These are phyloP conservation scores for Diaporthe sp. DNA, from an alignment of 2,329 filamentous ascomycete genomes.

Conservation along the genomic window DNA sequence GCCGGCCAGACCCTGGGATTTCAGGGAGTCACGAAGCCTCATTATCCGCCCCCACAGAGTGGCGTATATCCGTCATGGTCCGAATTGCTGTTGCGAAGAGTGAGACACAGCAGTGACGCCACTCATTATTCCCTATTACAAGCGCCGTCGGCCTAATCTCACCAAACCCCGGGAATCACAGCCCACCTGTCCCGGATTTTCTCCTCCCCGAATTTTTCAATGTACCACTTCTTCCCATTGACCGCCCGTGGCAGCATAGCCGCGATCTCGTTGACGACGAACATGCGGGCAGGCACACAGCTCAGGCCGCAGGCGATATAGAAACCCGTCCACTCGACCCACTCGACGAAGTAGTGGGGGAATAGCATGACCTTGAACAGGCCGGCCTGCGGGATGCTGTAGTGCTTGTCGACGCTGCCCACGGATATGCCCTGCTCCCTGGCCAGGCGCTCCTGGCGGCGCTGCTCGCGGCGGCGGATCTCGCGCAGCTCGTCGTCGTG, in stretches of 20 bases:
- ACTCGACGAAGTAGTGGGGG: constrained; percentile 96
- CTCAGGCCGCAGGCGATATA: constrained; percentile 77
- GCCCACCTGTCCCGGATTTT: constrained; percentile 81
- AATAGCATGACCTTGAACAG: constrained; percentile 86
- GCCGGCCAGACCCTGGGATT: not conserved
- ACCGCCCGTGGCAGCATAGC: constrained; percentile 91
- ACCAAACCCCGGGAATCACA: constrained; percentile 67
- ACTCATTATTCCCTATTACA: not conserved
- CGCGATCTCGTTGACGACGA: constrained; percentile 87
- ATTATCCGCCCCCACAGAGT: not conserved
- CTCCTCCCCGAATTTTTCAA: constrained; percentile 86
- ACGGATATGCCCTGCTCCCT: constrained; percentile 45
- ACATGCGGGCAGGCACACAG: constrained; percentile 81
- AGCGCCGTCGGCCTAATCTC: not conserved
- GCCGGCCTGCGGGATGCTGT: constrained; percentile 85
- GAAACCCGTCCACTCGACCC: constrained; percentile 95
- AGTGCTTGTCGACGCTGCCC: constrained; percentile 78
- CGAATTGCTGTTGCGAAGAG: not conserved
- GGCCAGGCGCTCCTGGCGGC: constrained; percentile 61
- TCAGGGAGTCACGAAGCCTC: not conserved
- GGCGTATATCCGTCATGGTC: not conserved
- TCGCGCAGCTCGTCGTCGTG: constrained; percentile 92
- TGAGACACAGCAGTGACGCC: not conserved
- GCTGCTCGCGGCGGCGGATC: constrained; percentile 78
- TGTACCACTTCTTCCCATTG: constrained; percentile 86